Base-by-base conservation (phyloP, 1,139 yeast genomes). In the Magnusiomyces fungicola region DNA sequence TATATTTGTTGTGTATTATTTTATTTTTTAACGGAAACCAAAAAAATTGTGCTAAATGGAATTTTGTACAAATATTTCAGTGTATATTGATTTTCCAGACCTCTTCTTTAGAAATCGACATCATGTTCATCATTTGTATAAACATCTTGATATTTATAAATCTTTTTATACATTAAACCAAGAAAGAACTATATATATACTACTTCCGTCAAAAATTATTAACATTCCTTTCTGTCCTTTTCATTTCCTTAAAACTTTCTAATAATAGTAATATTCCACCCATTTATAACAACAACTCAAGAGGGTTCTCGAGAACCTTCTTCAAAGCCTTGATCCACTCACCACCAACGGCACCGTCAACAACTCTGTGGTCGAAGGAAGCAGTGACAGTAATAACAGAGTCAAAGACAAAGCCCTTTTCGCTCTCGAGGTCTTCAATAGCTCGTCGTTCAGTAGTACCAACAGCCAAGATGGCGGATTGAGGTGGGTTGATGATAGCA, bases 271-370 rank as follows among this genome's bases (percentile, higher is more conserved):
- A 29, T 9, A 29, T n/a, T n/a, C n/a, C n/a, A n/a, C 16, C 9
- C 36, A 7, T 41, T 42, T 42, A 92, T 69, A 94, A 75, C 71
- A 94, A 73, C 72, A 92, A 74, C 73, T 90, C 96, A 69, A 92
- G 79, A 64, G 99, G 99, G 76, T 92, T 90, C 76, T 92, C 99
- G 60, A 92, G 71, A 61, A 88, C 82, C 65, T 78, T 78, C 81
- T 92, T 92, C 72, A 92, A 79, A 61, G 89, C 96, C 72, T 80
- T 87, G 76, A 92, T 87, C 79, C 80, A 94, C 64, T 92, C 97
- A 69, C 95, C 98, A 63, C 96, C 98, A 62, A 85, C 82, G 51
- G 97, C 97, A 64, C 99, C 99, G 67, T 92, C 99, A 57, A 90
- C 82, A 54, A 85, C 84, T 76, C 97, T 86, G 76, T 92, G 99